These are phyloP conservation scores for Camelina sativa DNA, from an alignment of 345 rosid genomes.

Conservation along the genomic window DNA sequence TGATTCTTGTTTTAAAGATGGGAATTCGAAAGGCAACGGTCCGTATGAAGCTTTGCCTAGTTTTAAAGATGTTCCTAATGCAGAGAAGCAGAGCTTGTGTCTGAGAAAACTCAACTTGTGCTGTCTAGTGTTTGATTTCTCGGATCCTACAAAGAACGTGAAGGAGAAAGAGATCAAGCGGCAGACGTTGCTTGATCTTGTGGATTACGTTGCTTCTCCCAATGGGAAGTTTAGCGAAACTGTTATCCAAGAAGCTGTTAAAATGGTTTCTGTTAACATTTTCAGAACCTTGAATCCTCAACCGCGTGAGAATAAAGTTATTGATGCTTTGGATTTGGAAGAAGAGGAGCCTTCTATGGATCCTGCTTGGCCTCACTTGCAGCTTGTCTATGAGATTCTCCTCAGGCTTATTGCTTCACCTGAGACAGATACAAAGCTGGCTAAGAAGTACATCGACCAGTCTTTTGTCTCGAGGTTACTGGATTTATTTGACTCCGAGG, in stretches of 20 bases:
- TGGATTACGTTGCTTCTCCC: slow-evolving; percentile 73
- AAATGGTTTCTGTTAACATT: slow-evolving; percentile 71
- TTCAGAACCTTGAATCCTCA: slow-evolving; percentile 75
- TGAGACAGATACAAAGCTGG: slow-evolving; percentile 77
- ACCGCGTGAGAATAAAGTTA: slow-evolving; percentile 64
- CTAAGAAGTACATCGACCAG: slow-evolving; percentile 75
- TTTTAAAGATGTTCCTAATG: slow-evolving; percentile 68
- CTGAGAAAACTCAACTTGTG: slow-evolving; percentile 75
- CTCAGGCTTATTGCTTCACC: slow-evolving; percentile 79
- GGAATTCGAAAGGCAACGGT: slow-evolving; percentile 52
- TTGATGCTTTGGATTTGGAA: slow-evolving; percentile 81
- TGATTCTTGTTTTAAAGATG: slow-evolving; percentile 38
- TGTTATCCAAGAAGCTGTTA: slow-evolving; percentile 60
- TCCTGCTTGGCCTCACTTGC: slow-evolving; percentile 92
- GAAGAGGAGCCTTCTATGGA: slow-evolving; percentile 92
- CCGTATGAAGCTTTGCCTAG: slow-evolving; percentile 70
- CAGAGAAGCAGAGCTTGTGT: slow-evolving; percentile 70
- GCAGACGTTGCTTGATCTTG: slow-evolving; percentile 77
- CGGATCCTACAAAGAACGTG: slow-evolving; percentile 66
- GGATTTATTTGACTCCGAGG: slow-evolving; percentile 90
- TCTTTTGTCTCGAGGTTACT: slow-evolving; percentile 64
- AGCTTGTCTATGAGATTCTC: slow-evolving; percentile 73
- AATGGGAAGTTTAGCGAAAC: slow-evolving; percentile 69
- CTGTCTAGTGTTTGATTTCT: slow-evolving; percentile 65
- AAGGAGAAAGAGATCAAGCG: slow-evolving; percentile 88